A percentile compares a stretch with the other conserved stretches of the same genome.
These are phyloP conservation scores for Cercospora sp. DNA, from an alignment of 2,329 filamentous ascomycete species.

Conservation along the genomic window DNA sequence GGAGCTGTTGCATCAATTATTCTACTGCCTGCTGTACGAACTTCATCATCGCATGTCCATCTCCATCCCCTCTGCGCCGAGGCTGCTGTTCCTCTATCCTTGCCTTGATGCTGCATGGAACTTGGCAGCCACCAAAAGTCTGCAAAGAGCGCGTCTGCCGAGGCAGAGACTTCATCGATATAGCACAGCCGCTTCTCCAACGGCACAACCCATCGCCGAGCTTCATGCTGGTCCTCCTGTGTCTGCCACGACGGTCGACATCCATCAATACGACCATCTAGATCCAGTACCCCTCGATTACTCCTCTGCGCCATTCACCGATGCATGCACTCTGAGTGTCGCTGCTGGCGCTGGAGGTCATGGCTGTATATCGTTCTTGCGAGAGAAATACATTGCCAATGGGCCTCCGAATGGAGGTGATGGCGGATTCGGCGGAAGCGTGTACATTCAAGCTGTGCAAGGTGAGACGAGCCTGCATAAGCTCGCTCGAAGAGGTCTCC, in stretches of 20 bases:
- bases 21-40: conserved; percentile 6
- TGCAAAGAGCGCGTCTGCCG: conserved; percentile 5
- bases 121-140: background rate
- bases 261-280: conserved; percentile 16
- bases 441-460: conserved; percentile 91
- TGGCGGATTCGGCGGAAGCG: conserved; percentile 83
- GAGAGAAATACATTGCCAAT: conserved; percentile 84
- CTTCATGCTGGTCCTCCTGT: conserved; percentile 4
- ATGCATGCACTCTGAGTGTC: conserved; percentile 76
- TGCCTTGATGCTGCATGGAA: conserved; percentile 33
- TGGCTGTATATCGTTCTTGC: conserved; percentile 90
- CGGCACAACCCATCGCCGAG: conserved; percentile 9
- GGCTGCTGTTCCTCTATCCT: conserved; percentile 48
- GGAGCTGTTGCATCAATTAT: background rate
- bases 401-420: conserved; percentile 94
- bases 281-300: conserved; percentile 78
- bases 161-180: conserved; percentile 17
- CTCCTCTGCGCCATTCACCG: conserved; percentile 76
- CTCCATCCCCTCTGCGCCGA: conserved; percentile 9
- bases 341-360: conserved; percentile 81
- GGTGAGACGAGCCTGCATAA: conserved; percentile 94
- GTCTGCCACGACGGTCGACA: background rate
- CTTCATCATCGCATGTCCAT: conserved; percentile 3
- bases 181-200: conserved; percentile 18
- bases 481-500: conserved; percentile 71